Conservation (phyloP, 768 basidiomycete species). For the Agrocybe chaxingu region DNA sequence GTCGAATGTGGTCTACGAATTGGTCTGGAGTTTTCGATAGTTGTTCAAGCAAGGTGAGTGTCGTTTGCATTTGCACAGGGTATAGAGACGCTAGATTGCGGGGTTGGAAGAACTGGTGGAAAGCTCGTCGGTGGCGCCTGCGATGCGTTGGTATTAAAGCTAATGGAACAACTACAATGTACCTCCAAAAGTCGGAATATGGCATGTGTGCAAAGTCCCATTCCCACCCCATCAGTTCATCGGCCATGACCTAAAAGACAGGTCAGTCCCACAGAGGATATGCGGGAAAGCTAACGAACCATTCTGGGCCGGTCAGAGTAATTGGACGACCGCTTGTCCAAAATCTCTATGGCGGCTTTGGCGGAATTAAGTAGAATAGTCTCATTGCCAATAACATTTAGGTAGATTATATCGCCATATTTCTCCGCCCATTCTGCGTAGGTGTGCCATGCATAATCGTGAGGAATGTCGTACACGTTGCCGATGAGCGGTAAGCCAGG, state of each 20-base stretch:
- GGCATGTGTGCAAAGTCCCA: conserved; percentile 31
- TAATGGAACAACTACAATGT: background rate
- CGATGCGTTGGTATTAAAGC: background rate
- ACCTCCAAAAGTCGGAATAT: conserved; percentile 26
- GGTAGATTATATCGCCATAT: conserved; percentile 27
- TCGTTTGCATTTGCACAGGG: conserved; percentile 20
- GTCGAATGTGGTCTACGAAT: conserved; percentile 25
- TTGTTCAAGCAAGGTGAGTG: conserved; percentile 20
- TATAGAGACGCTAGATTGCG: conserved; percentile 23
- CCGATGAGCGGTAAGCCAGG: conserved; percentile 31
- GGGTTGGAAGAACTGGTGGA: conserved; percentile 35
- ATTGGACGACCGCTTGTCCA: conserved; percentile 40
- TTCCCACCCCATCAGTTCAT: conserved; percentile 26
- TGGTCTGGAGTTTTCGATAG: conserved; percentile 24
- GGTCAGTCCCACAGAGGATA: background rate
- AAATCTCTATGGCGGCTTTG: conserved; percentile 35
- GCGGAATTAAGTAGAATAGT: conserved; percentile 39
- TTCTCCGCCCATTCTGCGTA: conserved; percentile 27
- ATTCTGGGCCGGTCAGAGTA: conserved; percentile 42
- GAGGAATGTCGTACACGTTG: conserved; percentile 27
- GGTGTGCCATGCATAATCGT: conserved; percentile 25
- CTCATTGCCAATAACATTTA: conserved; percentile 30
- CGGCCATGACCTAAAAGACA: conserved; percentile 19
- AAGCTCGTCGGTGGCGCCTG: conserved; percentile 28
- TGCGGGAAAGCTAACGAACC: conserved; percentile 9